Evolutionary conservation across 768 basidiomycete genomes (phyloP), one percentile per base, ranked within the genome.

Genomic region (Tylopilus felleus): DNA sequence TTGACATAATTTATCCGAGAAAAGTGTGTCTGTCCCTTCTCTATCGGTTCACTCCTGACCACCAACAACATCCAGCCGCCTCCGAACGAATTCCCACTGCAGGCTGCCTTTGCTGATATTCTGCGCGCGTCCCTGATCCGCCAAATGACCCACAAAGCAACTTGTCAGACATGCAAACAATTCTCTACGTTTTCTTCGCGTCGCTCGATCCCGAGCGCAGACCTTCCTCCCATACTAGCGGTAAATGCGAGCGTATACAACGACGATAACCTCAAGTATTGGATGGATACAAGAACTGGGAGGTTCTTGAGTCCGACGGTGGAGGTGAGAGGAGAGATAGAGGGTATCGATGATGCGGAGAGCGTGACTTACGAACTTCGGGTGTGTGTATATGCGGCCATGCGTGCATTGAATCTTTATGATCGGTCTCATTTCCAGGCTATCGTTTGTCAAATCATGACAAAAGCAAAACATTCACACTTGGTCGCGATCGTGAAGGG

Each of bases 401-500:
- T n/a, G 31, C 9, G 14, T 14, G 9, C 13, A 21, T 28, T 2
- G 14, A 14, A 31, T 28, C 1, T 35, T 23, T 10, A 36, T 38
- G 51, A 27, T 40, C 28, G 19, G 43, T 38, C 16, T 33, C n/a
- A 10, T 17, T 12, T 31, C 31, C 58, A 97, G 91, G 83, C 90
- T 10, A 74, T 98, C 57, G 80, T 97, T 7, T 84, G 88, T 6
- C 88, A 96, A 67, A 82, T 97, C 8, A 77, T 81, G 45, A 75
- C 81, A 14, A 91, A 88, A 59, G 82, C 83, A 38, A 80, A 80
- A 35, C 79, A 80, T 39, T 85, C 90, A 0, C 97, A 98, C 70
- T 77, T 98, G 19, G 90, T 96, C 13, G 87, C 94, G 2, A 82
- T 97, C 52, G 78, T 96, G 35, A 93, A 88, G 76, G 84, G 94